Conservation (phyloP, 768 basidiomycete genomes). For the Rhodotorula babjevae region DNA sequence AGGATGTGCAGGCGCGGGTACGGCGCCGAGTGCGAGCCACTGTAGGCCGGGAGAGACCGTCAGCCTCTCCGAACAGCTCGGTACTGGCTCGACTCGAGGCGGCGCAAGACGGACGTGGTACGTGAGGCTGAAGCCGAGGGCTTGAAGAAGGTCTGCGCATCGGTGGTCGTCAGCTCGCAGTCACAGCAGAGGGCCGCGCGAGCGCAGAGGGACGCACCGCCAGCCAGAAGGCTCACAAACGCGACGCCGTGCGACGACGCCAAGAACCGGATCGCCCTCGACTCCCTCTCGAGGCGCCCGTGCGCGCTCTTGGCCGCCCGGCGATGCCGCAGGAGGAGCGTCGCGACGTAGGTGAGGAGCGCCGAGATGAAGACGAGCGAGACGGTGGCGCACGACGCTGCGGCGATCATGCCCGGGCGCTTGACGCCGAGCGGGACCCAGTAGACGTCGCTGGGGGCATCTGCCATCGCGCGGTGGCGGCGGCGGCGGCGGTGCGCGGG, state of each 20-base stretch:
- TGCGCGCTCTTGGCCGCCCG: too few relatives aligned
- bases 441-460: background rate
- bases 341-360: background rate
- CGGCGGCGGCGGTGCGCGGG: too few relatives aligned
- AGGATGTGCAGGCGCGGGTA: background rate
- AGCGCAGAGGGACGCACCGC: background rate
- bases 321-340: conserved; percentile 4
- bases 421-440: background rate
- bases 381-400: background rate
- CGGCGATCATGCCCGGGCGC: background rate
- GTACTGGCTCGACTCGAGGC: background rate
- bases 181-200: background rate
- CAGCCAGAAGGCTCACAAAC: conserved; percentile 1
- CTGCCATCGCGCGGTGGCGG: too few relatives aligned
- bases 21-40: conserved; percentile 5
- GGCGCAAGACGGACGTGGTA: background rate
- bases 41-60: background rate
- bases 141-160: conserved; percentile 11
- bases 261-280: conserved; percentile 24
- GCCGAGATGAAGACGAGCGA: background rate
- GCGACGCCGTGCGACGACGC: conserved; percentile 8
- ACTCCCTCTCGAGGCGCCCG: background rate
- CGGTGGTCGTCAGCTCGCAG: too few relatives aligned
- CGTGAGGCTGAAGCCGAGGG: conserved; percentile 13
- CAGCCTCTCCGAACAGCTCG: too few relatives aligned